Base-by-base conservation (phyloP, 441 rosid species). In the Populus hybrid region DNA sequence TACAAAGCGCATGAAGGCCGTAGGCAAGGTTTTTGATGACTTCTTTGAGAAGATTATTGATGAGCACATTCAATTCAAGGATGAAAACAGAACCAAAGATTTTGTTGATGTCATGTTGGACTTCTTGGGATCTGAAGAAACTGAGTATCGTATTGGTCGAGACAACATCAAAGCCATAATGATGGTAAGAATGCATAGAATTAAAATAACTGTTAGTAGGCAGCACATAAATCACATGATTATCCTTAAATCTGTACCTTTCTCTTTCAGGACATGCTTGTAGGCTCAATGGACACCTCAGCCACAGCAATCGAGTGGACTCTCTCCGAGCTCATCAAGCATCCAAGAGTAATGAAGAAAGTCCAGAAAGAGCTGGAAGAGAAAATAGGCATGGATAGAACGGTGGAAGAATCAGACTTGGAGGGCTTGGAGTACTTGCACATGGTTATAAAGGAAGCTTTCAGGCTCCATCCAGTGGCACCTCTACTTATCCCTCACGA, bases 81-180 rank as follows among this genome's bases (percentile, higher is more conserved):
- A 83, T 28, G 85, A 82, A 7, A 80, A 70, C 20, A 72, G 78
- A 72, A 77, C 35, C 26, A 78, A 82, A 21, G 91, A 85, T 67
- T 85, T 89, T 16, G 86, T 87, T 12, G 87, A 87, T 79, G 79
- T 84, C 69, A 77, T 89, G 92, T 40, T 86, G 68, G 79, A 64
- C 2, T 68, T 83, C 21, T 9, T 86, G 82, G 90, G 82, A 26
- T 78, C 81, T 0, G 76, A 82, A 36, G 82, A 80, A 42, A 74
- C 77, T 0, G 86, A 81, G 79, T 83, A 83, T 45, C 69, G 26
- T 1, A 74, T 88, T 4, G 86, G 68, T 14, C 63, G 84, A 53
- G 76, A 80, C 64, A 77, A 74, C 20, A 76, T 87, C 81, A 87
- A 88, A 79, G 88, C 89, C 78, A 72, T 79, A 3, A 80, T 84